These are phyloP conservation scores for Cylindrodendrum hubeiense DNA, from an alignment of 2,329 filamentous ascomycete species.

Conservation along the genomic window DNA sequence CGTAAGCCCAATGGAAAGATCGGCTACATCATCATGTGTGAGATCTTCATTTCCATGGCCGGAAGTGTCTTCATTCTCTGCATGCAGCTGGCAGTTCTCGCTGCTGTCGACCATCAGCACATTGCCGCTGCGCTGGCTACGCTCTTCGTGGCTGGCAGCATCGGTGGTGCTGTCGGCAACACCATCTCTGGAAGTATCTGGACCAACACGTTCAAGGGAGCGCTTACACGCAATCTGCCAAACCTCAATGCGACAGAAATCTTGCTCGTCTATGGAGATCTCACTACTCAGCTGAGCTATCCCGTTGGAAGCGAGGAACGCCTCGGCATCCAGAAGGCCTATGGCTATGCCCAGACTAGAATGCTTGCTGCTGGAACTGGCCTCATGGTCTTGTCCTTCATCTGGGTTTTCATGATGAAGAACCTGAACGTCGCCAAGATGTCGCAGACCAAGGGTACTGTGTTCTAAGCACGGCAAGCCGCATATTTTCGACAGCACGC, in stretches of 20 bases:
- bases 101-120: constrained; percentile 65
- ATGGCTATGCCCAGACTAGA: constrained; percentile 59
- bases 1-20: constrained; percentile 54
- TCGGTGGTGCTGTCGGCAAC: constrained; percentile 60
- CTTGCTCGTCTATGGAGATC: constrained; percentile 57
- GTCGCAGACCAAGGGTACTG: constrained; percentile 48
- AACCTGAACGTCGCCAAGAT: constrained; percentile 48
- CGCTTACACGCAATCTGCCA: constrained; percentile 55
- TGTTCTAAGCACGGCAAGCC: constrained; percentile 36
- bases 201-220: constrained; percentile 55
- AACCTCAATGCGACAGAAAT: constrained; percentile 47
- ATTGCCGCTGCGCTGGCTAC: constrained; percentile 63
- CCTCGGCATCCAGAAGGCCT: constrained; percentile 59
- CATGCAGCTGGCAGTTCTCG: constrained; percentile 70
- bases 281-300: constrained; percentile 54
- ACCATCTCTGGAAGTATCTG: constrained; percentile 58
- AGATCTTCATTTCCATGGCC: constrained; percentile 66
- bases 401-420: constrained; percentile 46
- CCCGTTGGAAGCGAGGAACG: constrained; percentile 54
- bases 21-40: constrained; percentile 64
- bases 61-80: constrained; percentile 67
- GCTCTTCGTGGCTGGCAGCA: constrained; percentile 57
- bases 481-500: background rate
- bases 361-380: constrained; percentile 54
- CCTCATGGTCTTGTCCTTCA: constrained; percentile 43